Conservation (phyloP, 495 filamentous ascomycete genomes). For the Neurospora hispaniola region DNA sequence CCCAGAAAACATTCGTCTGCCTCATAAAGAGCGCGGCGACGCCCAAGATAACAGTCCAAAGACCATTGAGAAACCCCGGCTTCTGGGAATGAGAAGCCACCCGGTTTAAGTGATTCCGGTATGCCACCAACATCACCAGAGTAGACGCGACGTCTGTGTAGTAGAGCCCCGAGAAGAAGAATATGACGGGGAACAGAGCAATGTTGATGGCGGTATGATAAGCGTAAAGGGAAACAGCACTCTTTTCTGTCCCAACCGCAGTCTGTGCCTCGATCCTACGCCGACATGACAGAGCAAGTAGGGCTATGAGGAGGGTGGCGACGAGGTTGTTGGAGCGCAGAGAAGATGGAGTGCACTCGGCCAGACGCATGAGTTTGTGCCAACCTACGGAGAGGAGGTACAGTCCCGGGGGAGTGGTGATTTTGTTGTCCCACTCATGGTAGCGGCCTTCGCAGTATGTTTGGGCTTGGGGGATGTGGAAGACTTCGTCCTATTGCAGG, state of each 20-base stretch:
- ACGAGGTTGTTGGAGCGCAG: constrained; percentile 45
- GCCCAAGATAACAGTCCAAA: constrained; percentile 44
- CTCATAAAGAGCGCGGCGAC: constrained; percentile 60
- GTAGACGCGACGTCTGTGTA: constrained; percentile 82
- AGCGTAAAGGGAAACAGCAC: constrained; percentile 16
- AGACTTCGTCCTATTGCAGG: constrained; percentile 68
- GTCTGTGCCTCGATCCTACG: constrained; percentile 17
- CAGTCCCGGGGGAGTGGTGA: constrained; percentile 90
- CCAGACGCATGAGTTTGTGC: constrained; percentile 16
- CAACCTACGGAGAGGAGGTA: constrained; percentile 47
- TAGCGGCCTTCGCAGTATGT: constrained; percentile 70
- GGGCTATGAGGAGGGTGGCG: constrained; percentile 28
- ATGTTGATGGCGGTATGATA: constrained; percentile 69
- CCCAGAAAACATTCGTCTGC: constrained; percentile 97
- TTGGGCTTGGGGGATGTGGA: constrained; percentile 88
- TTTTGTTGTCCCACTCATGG: constrained; percentile 82
- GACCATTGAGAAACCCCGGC: constrained; percentile 20
- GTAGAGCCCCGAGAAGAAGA: constrained; percentile 90
- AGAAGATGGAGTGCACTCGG: constrained; percentile 32
- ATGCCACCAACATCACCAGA: constrained; percentile 53
- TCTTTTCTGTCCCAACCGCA: constrained; percentile 1
- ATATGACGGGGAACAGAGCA: constrained; percentile 76
- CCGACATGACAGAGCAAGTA: constrained; percentile 25
- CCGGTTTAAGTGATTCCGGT: constrained; percentile 47
- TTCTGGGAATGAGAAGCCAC: constrained; percentile 9